Conservation (phyloP, 441 rosid genomes). For the Croton setiger region DNA sequence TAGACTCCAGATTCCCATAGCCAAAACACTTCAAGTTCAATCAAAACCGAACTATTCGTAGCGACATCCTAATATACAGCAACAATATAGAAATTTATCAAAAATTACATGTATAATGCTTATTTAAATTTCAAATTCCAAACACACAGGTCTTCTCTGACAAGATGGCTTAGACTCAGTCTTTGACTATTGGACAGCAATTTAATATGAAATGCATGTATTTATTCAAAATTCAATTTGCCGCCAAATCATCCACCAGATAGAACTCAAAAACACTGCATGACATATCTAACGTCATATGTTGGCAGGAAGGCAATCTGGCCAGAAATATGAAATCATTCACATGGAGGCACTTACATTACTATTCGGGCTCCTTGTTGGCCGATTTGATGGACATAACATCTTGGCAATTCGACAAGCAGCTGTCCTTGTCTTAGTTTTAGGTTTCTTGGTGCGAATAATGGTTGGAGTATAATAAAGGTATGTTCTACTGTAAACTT, state of each 20-base stretch:
- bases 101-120: not conserved
- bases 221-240: not conserved
- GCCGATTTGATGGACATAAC: conserved; percentile 60
- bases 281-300: not conserved
- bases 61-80: not conserved
- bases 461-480: conserved; percentile 60
- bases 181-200: not conserved
- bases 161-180: not conserved
- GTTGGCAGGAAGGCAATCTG: not conserved
- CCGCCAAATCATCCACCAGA: not conserved
- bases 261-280: not conserved
- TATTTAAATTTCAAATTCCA: not conserved
- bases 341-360: conserved; percentile 39
- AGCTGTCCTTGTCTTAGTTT: conserved; percentile 82
- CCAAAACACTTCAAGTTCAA: not conserved
- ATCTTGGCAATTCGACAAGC: conserved; percentile 93
- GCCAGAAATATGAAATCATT: not conserved
- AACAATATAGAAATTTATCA: not conserved
- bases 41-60: not conserved
- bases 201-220: not conserved
- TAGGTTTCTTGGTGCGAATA: conserved; percentile 60
- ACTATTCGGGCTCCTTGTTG: conserved; percentile 48
- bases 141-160: not conserved
- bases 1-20: not conserved
- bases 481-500: conserved; percentile 53